phyloP scores from a whole-genome alignment of 306 rosid species.

The Quercus variabilis region DNA sequence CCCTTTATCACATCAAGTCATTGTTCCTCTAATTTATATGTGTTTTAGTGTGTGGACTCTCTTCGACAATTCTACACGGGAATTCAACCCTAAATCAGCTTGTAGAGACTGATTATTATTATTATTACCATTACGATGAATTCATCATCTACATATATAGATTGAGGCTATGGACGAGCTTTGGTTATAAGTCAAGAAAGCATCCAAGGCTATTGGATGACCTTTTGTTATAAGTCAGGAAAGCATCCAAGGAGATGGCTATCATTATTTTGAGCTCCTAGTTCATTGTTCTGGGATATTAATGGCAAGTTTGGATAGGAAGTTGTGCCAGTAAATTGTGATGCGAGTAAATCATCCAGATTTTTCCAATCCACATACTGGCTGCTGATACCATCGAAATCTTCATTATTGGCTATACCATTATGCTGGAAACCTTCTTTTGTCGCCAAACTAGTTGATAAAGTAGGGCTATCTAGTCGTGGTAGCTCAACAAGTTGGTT shows the following conservation, averaged over 20 bases:
- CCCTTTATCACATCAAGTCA: conserved; percentile 21
- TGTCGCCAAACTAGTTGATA: conserved; percentile 33
- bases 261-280: conserved; percentile 27
- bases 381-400: conserved; percentile 29
- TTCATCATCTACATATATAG: conserved; percentile 20
- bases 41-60: conserved; percentile 16
- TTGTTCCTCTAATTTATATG: background rate
- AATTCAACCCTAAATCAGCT: background rate
- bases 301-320: conserved; percentile 34
- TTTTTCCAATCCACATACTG: conserved; percentile 58
- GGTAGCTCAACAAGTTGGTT: conserved; percentile 55
- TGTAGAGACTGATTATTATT: background rate
- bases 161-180: conserved; percentile 1
- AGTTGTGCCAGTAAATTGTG: conserved; percentile 33
- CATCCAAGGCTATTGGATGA: conserved; percentile 45
- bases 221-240: conserved; percentile 43
- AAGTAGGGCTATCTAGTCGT: conserved; percentile 52
- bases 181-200: conserved; percentile 51
- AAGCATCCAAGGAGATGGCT: conserved; percentile 54
- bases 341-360: conserved; percentile 51
- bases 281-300: conserved; percentile 28
- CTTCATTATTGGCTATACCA: conserved; percentile 30
- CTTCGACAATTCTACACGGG: background rate
- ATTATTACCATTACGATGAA: background rate
- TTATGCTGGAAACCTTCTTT: conserved; percentile 20